phyloP scores from a whole-genome alignment of 345 rosid genomes.

The Draba incana region DNA sequence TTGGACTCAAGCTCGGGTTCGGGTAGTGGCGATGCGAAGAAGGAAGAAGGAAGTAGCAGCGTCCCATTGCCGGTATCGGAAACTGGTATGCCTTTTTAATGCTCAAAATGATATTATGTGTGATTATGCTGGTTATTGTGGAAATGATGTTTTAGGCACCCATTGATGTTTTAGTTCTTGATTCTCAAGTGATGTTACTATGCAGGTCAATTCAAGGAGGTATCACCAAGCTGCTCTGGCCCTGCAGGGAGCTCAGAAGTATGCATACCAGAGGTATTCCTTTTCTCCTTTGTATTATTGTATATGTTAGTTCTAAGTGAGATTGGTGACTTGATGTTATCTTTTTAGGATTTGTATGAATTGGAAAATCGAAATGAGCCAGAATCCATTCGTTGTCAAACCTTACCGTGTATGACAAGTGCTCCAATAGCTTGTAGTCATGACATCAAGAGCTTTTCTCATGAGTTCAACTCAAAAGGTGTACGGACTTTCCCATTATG shows the following conservation, averaged over 20 bases:
- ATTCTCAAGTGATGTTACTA: constrained; percentile 16
- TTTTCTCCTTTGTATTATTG: constrained; percentile 28
- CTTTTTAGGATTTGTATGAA: constrained; percentile 52
- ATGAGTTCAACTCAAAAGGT: constrained; percentile 90
- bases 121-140: neutral
- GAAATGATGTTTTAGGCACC: neutral
- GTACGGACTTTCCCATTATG: constrained; percentile 85
- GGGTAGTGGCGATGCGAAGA: neutral
- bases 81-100: constrained; percentile 41
- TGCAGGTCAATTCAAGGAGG: constrained; percentile 54
- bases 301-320: constrained; percentile 8
- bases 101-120: no score
- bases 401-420: constrained; percentile 60
- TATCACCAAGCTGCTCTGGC: constrained; percentile 57
- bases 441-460: constrained; percentile 94
- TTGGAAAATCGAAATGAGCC: constrained; percentile 72
- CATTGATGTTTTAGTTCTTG: neutral
- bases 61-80: constrained; percentile 51
- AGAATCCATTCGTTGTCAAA: constrained; percentile 47
- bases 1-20: no score
- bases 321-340: constrained; percentile 31
- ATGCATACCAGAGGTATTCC: constrained; percentile 70
- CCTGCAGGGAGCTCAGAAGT: constrained; percentile 59
- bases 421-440: constrained; percentile 83
- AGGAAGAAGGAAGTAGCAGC: constrained; percentile 17